Base-by-base conservation (phyloP, 2,329 filamentous ascomycete genomes). In the Penicillium sp. region DNA sequence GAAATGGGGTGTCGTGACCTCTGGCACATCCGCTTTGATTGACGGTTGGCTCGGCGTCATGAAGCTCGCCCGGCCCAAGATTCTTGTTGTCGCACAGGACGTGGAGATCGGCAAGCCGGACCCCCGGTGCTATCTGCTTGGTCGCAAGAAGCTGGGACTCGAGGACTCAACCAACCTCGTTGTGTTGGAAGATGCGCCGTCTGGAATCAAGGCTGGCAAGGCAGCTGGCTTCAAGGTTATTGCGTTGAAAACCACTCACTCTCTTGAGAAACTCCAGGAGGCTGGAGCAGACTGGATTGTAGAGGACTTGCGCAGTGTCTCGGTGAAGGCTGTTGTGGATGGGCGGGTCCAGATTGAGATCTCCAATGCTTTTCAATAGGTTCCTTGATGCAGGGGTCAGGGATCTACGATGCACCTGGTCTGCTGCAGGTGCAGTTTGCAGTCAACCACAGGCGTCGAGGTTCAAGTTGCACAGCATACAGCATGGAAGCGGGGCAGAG, bases 261-360 rank as follows among this genome's bases (percentile, higher is more conserved):
- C 84, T 26, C 79, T 88, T 46, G 85, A 86, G 65, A 85, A 93
- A 77, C 82, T 96, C 49, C 77, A 82, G 59, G 84, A 83, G 47
- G 91, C 91, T 5, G 88, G 85, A n/a, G 91, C 93, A 45, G 91
- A 96, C 78, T 96, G 90, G 87, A 86, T 96, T 51, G 88, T 96
- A 56, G 80, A 82, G 73, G 91, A 97, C 75, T 80, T 96, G 77
- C 80, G 82, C 56, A 92, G 89, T 63, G 85, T 96, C 60, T 84
- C 76, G 65, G 77, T 96, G 53, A 77, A 78, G 66, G 79, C 82
- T 52, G 77, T 76, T 63, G 78, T 81, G 59, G 82, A 79, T 50
- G 86, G 85, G n/a, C 77, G 76, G 62, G 82, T 90, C 53, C 84
- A 83, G 63, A 74, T 96, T 62, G 86, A 91, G 77, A 85, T 96